Evolutionary conservation across 2,329 filamentous ascomycete genomes (phyloP), one percentile per base, ranked within the genome.

Genomic region (Colletotrichum sp.): DNA sequence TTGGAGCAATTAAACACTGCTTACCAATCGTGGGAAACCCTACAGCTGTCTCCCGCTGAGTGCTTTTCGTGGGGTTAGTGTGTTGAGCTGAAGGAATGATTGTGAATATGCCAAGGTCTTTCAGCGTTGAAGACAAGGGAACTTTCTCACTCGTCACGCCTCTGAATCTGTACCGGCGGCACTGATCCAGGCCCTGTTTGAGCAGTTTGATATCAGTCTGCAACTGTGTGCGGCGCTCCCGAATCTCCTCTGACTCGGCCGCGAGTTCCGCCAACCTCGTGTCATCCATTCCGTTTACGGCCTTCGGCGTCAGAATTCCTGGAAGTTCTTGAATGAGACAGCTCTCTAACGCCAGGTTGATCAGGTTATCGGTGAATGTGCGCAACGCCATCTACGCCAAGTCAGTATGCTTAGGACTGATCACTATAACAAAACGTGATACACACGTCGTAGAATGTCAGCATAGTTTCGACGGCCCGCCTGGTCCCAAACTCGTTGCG

Each of bases 311-410:
- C 36, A 90, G 81, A 4, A 90, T 87, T 0, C 75, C 69, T 1
- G 84, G 82, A 0, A 90, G 73, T 3, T 86, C 83, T 1, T 72
- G 79, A 0, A 90, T 79, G 1, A 91, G 84, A 60, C 87, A 89
- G 36, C 86, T 87, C 77, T 90, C 89, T 1, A 89, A 82, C 0
- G 84, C 88, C 1, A 89, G 81, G n/a, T 84, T 88, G 22, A 86
- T 82, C 12, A 90, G 81, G 25, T 89, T 89, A 6, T 90, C 86
- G 5, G 86, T 82, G 64, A 90, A 89, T 0, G 85, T 87, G 15
- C 85, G 78, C 5, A 86, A 81, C 2, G 86, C 85, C 79, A 86
- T 85, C 86, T 88, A 8, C 7, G 48, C 10, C 32, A 25, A 16
- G 22, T 65, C 30, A 58, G 22, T 66, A 6, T 60, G 34, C 8